Conservation (phyloP, 192 early-diverging fungal genomes). For the Coemansia asiatica region DNA sequence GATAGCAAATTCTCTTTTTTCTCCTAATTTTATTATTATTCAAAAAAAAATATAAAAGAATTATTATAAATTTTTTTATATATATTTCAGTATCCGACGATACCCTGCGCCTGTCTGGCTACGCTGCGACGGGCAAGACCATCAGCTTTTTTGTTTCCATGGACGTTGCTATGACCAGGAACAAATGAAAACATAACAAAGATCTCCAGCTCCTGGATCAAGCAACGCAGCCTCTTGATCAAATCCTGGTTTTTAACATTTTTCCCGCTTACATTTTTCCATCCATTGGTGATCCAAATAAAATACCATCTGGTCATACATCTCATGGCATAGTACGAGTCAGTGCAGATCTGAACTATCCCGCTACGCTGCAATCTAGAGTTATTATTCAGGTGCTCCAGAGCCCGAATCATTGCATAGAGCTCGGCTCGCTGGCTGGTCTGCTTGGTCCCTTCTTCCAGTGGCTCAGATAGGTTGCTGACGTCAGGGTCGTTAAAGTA, state of each 20-base stretch:
- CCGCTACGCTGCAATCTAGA: neutral
- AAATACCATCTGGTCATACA: neutral
- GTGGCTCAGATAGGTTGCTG: constrained; percentile 44
- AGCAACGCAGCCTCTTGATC: neutral
- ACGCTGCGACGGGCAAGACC: neutral
- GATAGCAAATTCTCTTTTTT: neutral
- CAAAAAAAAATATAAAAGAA: neutral
- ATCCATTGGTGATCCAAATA: neutral
- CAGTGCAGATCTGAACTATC: neutral
- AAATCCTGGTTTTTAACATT: neutral
- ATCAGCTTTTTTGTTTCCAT: neutral
- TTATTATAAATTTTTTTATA: too few species aligned
- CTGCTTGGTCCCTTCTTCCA: constrained; percentile 4
- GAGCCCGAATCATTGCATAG: constrained; percentile 8
- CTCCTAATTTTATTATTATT: neutral
- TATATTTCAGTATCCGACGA: neutral
- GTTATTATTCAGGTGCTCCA: neutral
- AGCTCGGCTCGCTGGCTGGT: constrained; percentile 12
- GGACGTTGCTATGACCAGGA: neutral
- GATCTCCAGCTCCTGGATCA: neutral
- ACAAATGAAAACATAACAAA: neutral
- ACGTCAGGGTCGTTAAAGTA: constrained; percentile 44
- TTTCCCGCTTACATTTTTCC: neutral
- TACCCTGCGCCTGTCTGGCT: neutral
- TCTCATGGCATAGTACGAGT: neutral